Conservation (phyloP, 2,329 filamentous ascomycete genomes). For the Aureobasidium lini region DNA sequence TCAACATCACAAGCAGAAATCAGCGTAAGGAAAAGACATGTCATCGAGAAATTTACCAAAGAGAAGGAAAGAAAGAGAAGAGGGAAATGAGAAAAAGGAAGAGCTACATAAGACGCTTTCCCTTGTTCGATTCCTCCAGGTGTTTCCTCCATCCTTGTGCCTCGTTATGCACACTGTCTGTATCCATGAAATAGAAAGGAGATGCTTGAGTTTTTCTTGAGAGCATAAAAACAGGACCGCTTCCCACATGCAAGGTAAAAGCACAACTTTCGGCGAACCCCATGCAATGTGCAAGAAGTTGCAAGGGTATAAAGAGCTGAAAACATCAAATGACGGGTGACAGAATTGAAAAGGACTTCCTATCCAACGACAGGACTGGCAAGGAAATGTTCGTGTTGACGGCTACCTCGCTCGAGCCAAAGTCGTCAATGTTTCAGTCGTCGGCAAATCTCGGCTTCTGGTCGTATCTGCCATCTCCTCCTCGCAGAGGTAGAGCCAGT, state of each 20-base stretch:
- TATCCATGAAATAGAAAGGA: constrained; percentile 9
- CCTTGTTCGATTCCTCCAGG: constrained; percentile 2
- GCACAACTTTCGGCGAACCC: constrained; percentile 11
- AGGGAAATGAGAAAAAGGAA: background rate
- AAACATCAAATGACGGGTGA: constrained; percentile 10
- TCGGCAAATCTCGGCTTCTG: background rate
- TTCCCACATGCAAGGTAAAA: constrained; percentile 12
- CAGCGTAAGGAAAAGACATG: constrained; percentile 3
- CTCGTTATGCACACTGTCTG: background rate
- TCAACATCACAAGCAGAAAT: constrained; percentile 4
- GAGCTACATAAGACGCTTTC: constrained; percentile 9
- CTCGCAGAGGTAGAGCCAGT: background rate
- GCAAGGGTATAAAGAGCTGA: constrained; percentile 10
- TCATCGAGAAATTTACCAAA: constrained; percentile 7
- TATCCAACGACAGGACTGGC: constrained; percentile 12
- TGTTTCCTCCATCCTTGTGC: constrained; percentile 10
- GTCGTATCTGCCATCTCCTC: background rate
- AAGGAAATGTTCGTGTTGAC: constrained; percentile 10
- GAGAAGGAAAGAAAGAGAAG: background rate
- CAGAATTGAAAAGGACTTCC: constrained; percentile 2
- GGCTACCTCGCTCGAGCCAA: constrained; percentile 11
- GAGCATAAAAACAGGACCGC: constrained; percentile 10
- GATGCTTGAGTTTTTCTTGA: constrained; percentile 9
- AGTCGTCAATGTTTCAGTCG: constrained; percentile 6
- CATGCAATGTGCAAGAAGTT: constrained; percentile 7